Conservation (phyloP, 306 rosid species). For the Trifolium fragiferum region DNA sequence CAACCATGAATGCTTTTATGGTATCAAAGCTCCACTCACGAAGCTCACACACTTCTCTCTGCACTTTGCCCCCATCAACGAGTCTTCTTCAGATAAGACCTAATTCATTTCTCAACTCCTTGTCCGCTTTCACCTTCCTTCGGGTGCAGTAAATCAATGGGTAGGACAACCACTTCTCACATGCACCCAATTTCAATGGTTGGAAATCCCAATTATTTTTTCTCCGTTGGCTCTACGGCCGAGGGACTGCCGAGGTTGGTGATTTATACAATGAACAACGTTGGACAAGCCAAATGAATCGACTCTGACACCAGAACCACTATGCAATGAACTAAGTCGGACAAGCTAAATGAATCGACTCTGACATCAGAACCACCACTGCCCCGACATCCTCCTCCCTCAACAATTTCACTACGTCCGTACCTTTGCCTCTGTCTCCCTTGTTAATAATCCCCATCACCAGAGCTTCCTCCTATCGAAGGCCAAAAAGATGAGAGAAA, state of each 20-base stretch:
- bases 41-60: neutral
- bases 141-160: neutral
- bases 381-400: neutral
- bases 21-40: neutral
- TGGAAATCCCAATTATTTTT: neutral
- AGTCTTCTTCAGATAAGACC: neutral
- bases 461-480: neutral
- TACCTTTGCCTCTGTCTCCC: neutral
- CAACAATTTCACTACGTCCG: neutral
- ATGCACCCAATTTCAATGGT: neutral
- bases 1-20: neutral
- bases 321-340: neutral
- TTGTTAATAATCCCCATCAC: neutral
- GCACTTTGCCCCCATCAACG: neutral
- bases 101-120: neutral
- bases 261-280: neutral
- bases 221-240: neutral
- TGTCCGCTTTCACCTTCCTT: too few species aligned
- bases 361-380: neutral
- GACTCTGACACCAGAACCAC: neutral
- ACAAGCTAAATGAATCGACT: neutral
- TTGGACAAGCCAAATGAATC: neutral
- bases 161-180: neutral
- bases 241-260: neutral
- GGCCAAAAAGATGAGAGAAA: neutral